Evolutionary conservation across 768 basidiomycete genomes (phyloP), one percentile per base, ranked within the genome.

Genomic region (Filobasidium floriforme): DNA sequence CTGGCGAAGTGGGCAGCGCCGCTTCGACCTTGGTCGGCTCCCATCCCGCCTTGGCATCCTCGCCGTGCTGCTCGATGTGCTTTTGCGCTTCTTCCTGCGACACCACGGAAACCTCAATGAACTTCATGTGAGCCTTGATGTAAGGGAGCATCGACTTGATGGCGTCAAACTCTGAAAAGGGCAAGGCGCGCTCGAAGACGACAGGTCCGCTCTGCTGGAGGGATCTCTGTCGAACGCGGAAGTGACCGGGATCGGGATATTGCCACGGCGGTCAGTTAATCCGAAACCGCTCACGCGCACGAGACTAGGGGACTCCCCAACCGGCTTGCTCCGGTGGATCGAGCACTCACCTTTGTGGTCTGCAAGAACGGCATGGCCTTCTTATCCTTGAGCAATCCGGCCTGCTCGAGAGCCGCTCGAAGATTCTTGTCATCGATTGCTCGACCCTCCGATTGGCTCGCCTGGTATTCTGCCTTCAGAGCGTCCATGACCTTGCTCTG

Each of bases 291-390:
- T 52, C 19, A 3, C n/a, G 40, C 14, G 59, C 15, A 55, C 24
- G 22, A 64, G 49, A 57, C 46, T n/a, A 37, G 9, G 32, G 32
- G 32, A 37, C 32, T 37, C 7, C 12, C n/a, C n/a, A 37, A 1
- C 19, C 9, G 24, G 28, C 19, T 29, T 51, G 61, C 3, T 12
- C 32, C 32, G 32, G 32, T 37, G 32, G 32, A 37, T 37, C 32
- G 22, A 22, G 5, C 22, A 73, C 82, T 43, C 61, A 92, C 94
- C 87, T 96, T 93, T 86, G 97, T 89, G 37, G 83, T 80, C 66
- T 94, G 89, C 55, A 92, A 85, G 80, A 94, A 97, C 7, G 93
- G 93, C 94, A 97, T 98, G 49, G 84, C 84, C 51, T 87, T 85
- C 82, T 98, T 98, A 81, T 98, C 92, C 83, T 96, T 97, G 80